Conservation (phyloP, 345 rosid species). For the Trapa bicornis region DNA sequence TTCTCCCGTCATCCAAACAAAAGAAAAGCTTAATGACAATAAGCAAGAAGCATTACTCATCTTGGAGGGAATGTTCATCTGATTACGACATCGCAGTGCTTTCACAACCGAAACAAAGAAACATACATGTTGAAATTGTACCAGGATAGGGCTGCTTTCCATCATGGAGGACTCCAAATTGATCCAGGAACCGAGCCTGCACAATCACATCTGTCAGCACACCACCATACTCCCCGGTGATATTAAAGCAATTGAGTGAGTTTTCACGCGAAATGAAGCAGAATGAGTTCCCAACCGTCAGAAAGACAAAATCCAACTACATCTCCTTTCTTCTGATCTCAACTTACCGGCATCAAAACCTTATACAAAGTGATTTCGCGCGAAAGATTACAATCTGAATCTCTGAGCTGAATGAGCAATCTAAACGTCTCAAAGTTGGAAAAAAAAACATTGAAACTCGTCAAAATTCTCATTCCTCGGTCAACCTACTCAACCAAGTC, state of each 20-base stretch:
- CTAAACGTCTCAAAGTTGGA: neutral
- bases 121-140: conserved; percentile 74
- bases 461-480: neutral
- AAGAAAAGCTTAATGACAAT: conserved; percentile 3
- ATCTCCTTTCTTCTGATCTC: neutral
- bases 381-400: neutral
- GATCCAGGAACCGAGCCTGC: conserved; percentile 95
- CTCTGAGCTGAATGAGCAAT: neutral
- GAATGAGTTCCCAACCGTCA: neutral
- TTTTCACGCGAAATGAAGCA: neutral
- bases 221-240: neutral
- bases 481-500: neutral
- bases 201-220: neutral
- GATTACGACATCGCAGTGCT: neutral
- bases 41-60: conserved; percentile 6
- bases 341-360: neutral
- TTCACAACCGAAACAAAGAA: conserved; percentile 15
- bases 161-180: conserved; percentile 94
- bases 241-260: neutral
- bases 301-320: neutral
- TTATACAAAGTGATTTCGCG: neutral
- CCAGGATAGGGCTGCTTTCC: conserved; percentile 88
- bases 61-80: neutral
- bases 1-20: conserved; percentile 39
- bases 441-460: neutral